Evolutionary conservation across 495 filamentous ascomycete species (phyloP), one percentile per base, ranked within the genome.

Genomic region (Aspergillus hancockii): DNA sequence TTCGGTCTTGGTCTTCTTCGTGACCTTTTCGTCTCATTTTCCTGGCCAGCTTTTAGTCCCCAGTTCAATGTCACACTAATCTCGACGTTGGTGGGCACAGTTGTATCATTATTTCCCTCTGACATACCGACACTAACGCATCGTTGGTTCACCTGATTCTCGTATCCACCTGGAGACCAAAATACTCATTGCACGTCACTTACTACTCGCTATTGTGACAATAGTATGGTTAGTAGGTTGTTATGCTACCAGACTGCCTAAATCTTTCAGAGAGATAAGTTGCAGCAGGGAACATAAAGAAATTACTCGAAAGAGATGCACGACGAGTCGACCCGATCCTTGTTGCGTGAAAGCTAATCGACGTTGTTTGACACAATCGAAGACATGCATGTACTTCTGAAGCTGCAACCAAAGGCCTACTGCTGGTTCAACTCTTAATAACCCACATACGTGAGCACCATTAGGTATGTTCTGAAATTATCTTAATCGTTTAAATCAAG

Each of bases 401-500:
- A 67, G 46, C 43, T 52, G 16, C 40, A 18, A 28, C 41, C 49
- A 49, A 28, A 56, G 30, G 56, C 51, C 58, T 28, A 18, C 31
- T 38, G 36, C 45, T n/a, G 32, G 55, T 8, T 62, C 53, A 49
- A 18, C 23, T 52, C 23, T 30, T 31, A 40, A 22, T 58, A 10
- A 46, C n/a, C 40, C 40, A 60, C 57, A 65, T 67, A 70, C 75
- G 75, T 71, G 62, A 77, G 78, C 75, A 75, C 73, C 74, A 62
- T 79, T 60, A 70, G 71, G 66, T 70, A 75, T 69, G 52, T 68
- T 31, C 62, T 74, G 71, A 66, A 72, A 64, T 68, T 70, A 75
- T 60, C 64, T 74, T 54, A 66, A 65, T 70, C 67, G 71, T 73
- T 64, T 77, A 58, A 65, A 67, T 62, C 67, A 71, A 36, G 6